These are phyloP conservation scores for Aegilops umbellulata DNA, from an alignment of 176 grass and related monocot species.

Conservation along the genomic window DNA sequence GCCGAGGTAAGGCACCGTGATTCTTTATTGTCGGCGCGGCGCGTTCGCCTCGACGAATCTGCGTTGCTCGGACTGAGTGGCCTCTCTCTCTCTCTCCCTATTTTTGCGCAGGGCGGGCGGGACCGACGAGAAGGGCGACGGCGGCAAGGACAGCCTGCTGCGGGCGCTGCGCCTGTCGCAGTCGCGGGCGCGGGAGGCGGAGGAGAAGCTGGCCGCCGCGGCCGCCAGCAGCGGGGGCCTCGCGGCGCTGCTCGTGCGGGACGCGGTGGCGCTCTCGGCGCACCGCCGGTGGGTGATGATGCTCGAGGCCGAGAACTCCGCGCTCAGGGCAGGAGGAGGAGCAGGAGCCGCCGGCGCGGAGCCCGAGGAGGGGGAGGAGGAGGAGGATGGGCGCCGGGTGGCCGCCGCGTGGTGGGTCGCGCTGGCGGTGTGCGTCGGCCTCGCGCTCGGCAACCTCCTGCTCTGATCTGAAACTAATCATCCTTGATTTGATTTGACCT, in stretches of 20 bases:
- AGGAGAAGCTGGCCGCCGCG: constrained; percentile 51
- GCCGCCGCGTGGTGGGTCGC: constrained; percentile 67
- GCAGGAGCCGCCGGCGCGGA: not conserved
- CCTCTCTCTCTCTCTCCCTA: too few species aligned
- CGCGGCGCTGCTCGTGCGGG: constrained; percentile 57
- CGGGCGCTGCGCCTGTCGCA: constrained; percentile 81
- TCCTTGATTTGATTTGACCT: not conserved
- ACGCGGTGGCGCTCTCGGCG: constrained; percentile 71
- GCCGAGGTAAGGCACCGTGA: not conserved
- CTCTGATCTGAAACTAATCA: constrained; percentile 35
- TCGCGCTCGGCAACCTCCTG: constrained; percentile 62
- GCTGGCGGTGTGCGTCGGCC: constrained; percentile 71
- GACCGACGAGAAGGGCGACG: not conserved
- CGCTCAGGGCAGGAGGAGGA: constrained; percentile 19
- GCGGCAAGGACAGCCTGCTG: constrained; percentile 37
- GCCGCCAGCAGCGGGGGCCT: constrained; percentile 40
- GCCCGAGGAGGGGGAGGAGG: not conserved
- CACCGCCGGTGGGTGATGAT: constrained; percentile 80
- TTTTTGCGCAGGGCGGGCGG: not conserved
- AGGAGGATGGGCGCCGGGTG: not conserved
- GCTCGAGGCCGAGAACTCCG: constrained; percentile 77
- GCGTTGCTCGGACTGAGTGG: not conserved
- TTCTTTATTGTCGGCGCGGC: too few species aligned
- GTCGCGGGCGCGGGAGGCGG: constrained; percentile 91
- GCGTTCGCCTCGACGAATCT: not conserved